Base-by-base conservation (phyloP, 2,329 filamentous ascomycete species). In the Alternaria sp. region DNA sequence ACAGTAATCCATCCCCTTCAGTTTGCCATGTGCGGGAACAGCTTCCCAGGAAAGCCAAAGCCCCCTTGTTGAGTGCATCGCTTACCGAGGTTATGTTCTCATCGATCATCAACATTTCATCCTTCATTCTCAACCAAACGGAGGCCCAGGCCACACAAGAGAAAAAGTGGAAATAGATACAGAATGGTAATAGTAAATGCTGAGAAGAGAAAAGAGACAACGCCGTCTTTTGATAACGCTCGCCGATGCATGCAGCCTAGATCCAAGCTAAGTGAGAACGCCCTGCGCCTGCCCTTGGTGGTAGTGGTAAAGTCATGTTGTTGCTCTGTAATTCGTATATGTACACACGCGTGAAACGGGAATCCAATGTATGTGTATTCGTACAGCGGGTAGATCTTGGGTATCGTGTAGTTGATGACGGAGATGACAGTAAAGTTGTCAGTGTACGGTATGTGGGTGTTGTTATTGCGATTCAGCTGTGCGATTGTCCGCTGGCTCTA, bases 291-390 rank as follows among this genome's bases (percentile, higher is more conserved):
- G 40, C 51, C 45, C 54, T 50, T 52, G 23, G 45, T 56, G 49
- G 46, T 52, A 23, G 32, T 59, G 51, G 23, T 60, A 51, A 58
- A 54, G 32, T 53, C 52, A 52, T 61, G 46, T 46, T 65, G 40
- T 57, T 59, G 30, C 17, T 62, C 11, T 43, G 55, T 63, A 51
- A 40, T 60, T 57, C 46, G 56, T 67, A 67, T 63, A 67, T 63
- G 61, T 68, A 70, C 67, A 70, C 61, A 50, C 19, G 47, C 58
- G 44, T 56, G 50, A 62, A 57, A 66, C 59, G 50, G n/a, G 52
- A 62, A 58, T 59, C 56, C 63, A 61, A 62, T 47, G 51, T 57
- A 61, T 70, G 66, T 62, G 59, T 70, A 68, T 51, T 68, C 44
- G 63, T 70, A 70, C 67, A 70, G 57, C 43, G 57, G 36, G 63